Evolutionary conservation across 1,284 basidiomycete species (phyloP).

Genomic region (Pseudozyma flocculosa): DNA sequence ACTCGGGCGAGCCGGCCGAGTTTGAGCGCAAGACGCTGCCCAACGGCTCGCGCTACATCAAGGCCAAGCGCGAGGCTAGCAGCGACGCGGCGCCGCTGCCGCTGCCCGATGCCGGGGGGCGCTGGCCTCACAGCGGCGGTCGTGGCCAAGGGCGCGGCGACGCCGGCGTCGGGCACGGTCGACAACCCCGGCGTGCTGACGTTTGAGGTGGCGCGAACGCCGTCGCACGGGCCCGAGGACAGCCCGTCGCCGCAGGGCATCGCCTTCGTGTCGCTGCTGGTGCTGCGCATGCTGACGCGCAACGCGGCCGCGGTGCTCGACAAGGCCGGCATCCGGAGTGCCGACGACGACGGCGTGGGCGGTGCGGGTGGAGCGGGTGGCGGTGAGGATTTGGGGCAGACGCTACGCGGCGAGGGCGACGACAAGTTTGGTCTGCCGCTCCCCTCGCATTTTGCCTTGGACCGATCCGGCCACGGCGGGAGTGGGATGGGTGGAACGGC

Average conservation of each 20-base stretch:
- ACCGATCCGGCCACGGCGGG: no score
- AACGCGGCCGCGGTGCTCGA: conserved; percentile 35
- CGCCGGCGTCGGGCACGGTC: conserved; percentile 25
- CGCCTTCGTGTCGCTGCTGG: conserved; percentile 43
- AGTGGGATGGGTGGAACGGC: no score
- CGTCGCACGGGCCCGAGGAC: conserved; percentile 36
- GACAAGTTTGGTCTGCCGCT: conserved; percentile 51
- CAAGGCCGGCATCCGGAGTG: conserved; percentile 28
- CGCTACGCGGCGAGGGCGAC: conserved; percentile 26
- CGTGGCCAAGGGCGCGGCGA: neutral
- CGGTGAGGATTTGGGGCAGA: neutral
- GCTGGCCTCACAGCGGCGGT: neutral
- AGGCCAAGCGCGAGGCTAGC: conserved; percentile 13
- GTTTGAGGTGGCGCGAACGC: conserved; percentile 52
- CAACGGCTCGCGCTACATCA: conserved; percentile 16
- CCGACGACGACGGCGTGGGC: no score
- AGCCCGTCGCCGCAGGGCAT: conserved; percentile 43
- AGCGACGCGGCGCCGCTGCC: neutral
- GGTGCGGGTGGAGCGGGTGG: no score
- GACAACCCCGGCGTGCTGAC: conserved; percentile 45
- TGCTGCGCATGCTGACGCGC: conserved; percentile 49
- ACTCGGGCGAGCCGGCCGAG: conserved; percentile 18
- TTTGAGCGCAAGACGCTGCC: conserved; percentile 8
- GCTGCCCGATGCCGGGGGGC: neutral
- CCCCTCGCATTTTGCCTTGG: conserved; percentile 27